Base-by-base conservation (phyloP, 2,329 filamentous ascomycete genomes). In the Setomelanomma holmii region DNA sequence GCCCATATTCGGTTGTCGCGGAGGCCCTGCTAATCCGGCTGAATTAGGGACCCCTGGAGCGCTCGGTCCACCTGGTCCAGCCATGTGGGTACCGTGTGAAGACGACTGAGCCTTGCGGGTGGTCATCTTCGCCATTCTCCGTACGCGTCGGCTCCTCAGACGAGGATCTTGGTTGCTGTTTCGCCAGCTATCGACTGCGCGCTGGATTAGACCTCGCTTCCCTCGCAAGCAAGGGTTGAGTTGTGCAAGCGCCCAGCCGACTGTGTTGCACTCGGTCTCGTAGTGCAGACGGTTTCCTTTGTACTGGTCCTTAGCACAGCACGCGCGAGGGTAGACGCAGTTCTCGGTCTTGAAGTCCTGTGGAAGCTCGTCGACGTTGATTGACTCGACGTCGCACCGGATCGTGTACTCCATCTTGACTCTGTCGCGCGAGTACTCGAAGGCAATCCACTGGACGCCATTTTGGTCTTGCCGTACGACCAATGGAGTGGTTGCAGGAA, bases 331-430 rank as follows among this genome's bases (percentile, higher is more conserved):
- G 72, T 98, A 99, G 12, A 99, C 95, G 73, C 95, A 98, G 78
- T 99, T 99, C 74, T 97, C 93, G 7, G 91, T 91, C 81, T 96
- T 98, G 84, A 98, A 98, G 60, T 98, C 93, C 59, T 86, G 81
- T 39, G 86, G 85, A 16, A 99, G 83, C 56, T 88, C 88, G 49
- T 97, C 92, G 39, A 93, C 92, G 70, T 93, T 92, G 56, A 99
- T 92, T 0, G 93, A 97, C 78, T 98, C 95, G 17, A 98, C 95
- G 66, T 98, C 95, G 74, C 95, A 98, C 45, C 95, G 89, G 67
- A 99, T 99, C 1, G 93, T 97, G 78, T 99, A 99, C 76, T 98
- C 93, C 92, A 98, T 96, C 85, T 99, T 99, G 63, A 98, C 93
- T 40, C 93, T 85, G 72, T 99, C 93, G 55, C 93, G 87, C 10